Percentiles rank a stretch among this genome's conserved stretches.
These are phyloP conservation scores for Thymus mandschuricus DNA, from an alignment of 257 asterid genomes.

Conservation along the genomic window DNA sequence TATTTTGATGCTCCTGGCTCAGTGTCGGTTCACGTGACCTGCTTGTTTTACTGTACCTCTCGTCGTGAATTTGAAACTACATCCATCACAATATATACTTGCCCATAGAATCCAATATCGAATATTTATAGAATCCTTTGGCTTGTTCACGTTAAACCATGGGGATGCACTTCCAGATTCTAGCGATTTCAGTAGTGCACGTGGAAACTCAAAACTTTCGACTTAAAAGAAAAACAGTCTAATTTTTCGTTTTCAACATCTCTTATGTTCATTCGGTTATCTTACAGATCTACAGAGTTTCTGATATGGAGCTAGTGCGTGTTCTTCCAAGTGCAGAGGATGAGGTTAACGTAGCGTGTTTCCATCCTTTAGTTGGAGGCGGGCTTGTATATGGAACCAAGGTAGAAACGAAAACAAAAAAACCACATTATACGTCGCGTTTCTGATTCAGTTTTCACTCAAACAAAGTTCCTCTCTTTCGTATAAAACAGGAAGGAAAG, in stretches of 20 bases:
- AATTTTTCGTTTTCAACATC: no score
- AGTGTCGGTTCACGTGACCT: background rate
- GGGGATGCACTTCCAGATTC: slow-evolving; percentile 1
- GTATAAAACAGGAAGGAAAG: slow-evolving; percentile 84
- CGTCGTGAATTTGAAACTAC: no score
- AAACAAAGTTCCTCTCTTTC: slow-evolving; percentile 1
- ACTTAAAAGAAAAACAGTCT: background rate
- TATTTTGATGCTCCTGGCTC: slow-evolving; percentile 19
- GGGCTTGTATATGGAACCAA: slow-evolving; percentile 98
- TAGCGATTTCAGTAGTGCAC: background rate
- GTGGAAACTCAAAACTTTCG: background rate
- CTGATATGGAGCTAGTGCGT: slow-evolving; percentile 96
- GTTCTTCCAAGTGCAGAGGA: slow-evolving; percentile 98
- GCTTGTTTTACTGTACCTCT: background rate
- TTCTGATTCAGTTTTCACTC: slow-evolving; percentile 10
- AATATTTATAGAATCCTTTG: background rate
- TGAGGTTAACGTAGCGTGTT: slow-evolving; percentile 97
- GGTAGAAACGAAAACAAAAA: slow-evolving; percentile 41
- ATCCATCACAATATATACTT: no score
- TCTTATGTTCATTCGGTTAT: slow-evolving; percentile 14
- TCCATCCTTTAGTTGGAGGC: slow-evolving; percentile 91
- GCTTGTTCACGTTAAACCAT: slow-evolving; percentile 4
- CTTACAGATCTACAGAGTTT: slow-evolving; percentile 78
- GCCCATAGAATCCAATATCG: no score
- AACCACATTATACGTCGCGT: background rate